These are phyloP conservation scores for Castanea sativa DNA, from an alignment of 306 rosid species.

Conservation along the genomic window DNA sequence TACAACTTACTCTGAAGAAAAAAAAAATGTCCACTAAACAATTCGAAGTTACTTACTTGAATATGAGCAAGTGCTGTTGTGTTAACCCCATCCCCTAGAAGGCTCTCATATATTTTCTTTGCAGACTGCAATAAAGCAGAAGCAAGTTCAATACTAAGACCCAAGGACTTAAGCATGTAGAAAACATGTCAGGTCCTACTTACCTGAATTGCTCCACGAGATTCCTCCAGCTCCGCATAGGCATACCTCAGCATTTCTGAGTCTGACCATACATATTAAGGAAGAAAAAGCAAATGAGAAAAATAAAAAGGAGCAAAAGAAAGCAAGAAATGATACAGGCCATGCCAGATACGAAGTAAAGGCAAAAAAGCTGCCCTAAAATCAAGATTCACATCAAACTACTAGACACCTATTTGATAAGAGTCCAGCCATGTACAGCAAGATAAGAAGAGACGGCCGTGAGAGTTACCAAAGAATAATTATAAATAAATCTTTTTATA, in stretches of 20 bases:
- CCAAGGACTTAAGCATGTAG: constrained; percentile 5
- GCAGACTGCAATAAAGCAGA: constrained; percentile 66
- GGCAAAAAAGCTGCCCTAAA: not conserved
- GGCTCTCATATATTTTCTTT: constrained; percentile 82
- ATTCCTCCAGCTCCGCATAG: constrained; percentile 94
- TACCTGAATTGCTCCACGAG: constrained; percentile 97
- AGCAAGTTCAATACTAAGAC: constrained; percentile 9
- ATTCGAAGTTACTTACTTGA: constrained; percentile 52
- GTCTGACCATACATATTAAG: constrained; percentile 37
- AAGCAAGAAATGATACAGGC: not conserved
- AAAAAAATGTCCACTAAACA: not conserved
- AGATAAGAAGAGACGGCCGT: not conserved
- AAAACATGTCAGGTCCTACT: constrained; percentile 14
- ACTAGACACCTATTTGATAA: not conserved
- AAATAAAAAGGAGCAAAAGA: not conserved
- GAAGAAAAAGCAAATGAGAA: not conserved
- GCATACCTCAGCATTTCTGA: constrained; percentile 91
- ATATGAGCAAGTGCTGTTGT: constrained; percentile 85
- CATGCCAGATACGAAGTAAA: not conserved
- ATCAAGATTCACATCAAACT: not conserved
- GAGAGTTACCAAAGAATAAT: constrained; percentile 7
- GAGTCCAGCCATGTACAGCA: constrained; percentile 5
- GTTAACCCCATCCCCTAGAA: constrained; percentile 65
- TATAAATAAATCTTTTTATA: constrained; percentile 12
- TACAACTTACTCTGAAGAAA: not conserved